Evolutionary conservation across 257 asterid genomes (phyloP).

Genomic region (Schizonepeta tenuifolia): DNA sequence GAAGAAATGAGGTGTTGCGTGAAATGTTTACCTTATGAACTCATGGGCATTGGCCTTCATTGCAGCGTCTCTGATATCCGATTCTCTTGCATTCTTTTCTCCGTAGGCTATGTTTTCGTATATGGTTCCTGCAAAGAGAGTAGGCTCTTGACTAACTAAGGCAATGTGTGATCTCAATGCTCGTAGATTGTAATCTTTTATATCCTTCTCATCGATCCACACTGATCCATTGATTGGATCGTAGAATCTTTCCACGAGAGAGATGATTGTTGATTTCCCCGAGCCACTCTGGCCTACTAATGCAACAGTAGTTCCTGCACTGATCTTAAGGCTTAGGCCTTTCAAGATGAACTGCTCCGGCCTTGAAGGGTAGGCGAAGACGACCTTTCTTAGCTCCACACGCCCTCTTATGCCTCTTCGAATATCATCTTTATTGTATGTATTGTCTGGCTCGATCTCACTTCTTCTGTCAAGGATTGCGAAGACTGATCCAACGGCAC

Average conservation of each 20-base stretch:
- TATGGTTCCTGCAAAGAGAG: slow-evolving; percentile 70
- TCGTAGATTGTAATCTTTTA: slow-evolving; percentile 58
- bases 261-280: slow-evolving; percentile 68
- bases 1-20: not conserved
- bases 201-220: slow-evolving; percentile 58
- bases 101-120: slow-evolving; percentile 75
- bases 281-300: slow-evolving; percentile 78
- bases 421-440: slow-evolving; percentile 39
- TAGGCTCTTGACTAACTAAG: slow-evolving; percentile 78
- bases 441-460: slow-evolving; percentile 62
- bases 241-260: slow-evolving; percentile 68
- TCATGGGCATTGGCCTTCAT: slow-evolving; percentile 80
- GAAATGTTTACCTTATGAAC: slow-evolving; percentile 54
- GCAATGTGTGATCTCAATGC: slow-evolving; percentile 61
- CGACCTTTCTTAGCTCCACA: slow-evolving; percentile 62
- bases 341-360: slow-evolving; percentile 61
- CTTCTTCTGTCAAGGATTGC: slow-evolving; percentile 62
- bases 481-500: slow-evolving; percentile 74
- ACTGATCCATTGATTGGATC: slow-evolving; percentile 66
- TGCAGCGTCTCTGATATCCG: slow-evolving; percentile 74
- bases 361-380: slow-evolving; percentile 69
- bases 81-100: slow-evolving; percentile 53
- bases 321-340: slow-evolving; percentile 60
- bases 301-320: slow-evolving; percentile 67
- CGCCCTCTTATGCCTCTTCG: slow-evolving; percentile 51